Evolutionary conservation across 1,139 yeast species (phyloP), one percentile per base, ranked within the genome.

Genomic region (Scheffersomyces segobiensis): DNA sequence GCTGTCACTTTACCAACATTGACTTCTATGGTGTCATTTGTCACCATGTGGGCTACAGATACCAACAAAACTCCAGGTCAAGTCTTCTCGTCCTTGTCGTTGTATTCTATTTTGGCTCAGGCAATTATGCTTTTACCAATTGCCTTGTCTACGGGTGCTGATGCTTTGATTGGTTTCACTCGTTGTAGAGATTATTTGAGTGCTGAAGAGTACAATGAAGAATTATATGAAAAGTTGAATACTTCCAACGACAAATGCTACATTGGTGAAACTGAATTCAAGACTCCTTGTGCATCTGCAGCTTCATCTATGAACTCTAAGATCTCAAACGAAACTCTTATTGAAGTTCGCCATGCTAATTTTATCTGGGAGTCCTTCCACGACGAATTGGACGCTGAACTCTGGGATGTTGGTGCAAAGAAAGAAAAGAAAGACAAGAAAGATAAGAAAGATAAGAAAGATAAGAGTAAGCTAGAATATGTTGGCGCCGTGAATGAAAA

Each of bases 91-190:
- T 82, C 87, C 0, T 76, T 84, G 61, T 76, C 86, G 1, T 75
- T 84, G 60, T 84, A 82, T 64, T 75, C 85, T 53, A 80, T 83
- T 53, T 77, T 84, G 65, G 82, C 85, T 3, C 80, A 77, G 61
- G 83, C 84, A 46, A 78, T 84, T 58, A 77, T 83, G 77, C 72
- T 84, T 63, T 74, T 84, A 59, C 87, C 88, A 17, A 72, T 82
- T 57, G 84, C 92, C 19, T 75, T 84, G 57, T 80, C 85, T 14
- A 76, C 85, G 46, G 82, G 82, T 42, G 82, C 86, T 32, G 88
- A 84, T 70, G 87, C 87, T 1, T 72, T 75, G 61, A 77, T 83
- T 65, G 87, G 87, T 0, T 80, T 82, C 63, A 71, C 70, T 50
- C 74, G 87, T 65, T 80, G 83, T 56, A 76, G 74, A 57, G 81